Conservation (phyloP, 1,284 basidiomycete species). For the Trametes pubescens region DNA sequence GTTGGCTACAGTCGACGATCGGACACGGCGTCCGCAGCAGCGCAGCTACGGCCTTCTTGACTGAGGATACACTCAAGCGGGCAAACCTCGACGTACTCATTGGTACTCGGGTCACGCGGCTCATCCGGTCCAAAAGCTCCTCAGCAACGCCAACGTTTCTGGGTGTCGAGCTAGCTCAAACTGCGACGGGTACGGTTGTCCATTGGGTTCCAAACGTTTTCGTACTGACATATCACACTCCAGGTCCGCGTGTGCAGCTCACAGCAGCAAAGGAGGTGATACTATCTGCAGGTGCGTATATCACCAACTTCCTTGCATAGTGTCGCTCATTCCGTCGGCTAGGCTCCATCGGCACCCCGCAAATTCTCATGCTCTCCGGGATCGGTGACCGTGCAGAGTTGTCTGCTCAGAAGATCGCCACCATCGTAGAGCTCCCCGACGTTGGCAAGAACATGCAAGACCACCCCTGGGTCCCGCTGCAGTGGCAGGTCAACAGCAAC, state of each 20-base stretch:
- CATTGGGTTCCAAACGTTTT: not conserved
- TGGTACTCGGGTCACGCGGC: slow-evolving; percentile 48
- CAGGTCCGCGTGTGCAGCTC: not conserved
- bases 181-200: slow-evolving; percentile 26
- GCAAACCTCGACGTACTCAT: slow-evolving; percentile 51
- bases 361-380: slow-evolving; percentile 42
- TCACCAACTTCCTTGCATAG: not conserved
- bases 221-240: not conserved
- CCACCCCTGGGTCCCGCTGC: slow-evolving; percentile 39
- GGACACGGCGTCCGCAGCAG: slow-evolving; percentile 41
- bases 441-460: slow-evolving; percentile 50
- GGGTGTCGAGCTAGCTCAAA: slow-evolving; percentile 44
- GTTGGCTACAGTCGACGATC: slow-evolving; percentile 22
- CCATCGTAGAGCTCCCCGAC: slow-evolving; percentile 44
- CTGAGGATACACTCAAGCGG: slow-evolving; percentile 39
- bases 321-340: not conserved
- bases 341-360: slow-evolving; percentile 40
- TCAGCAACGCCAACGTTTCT: slow-evolving; percentile 38
- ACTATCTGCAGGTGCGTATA: slow-evolving; percentile 25
- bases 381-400: slow-evolving; percentile 32
- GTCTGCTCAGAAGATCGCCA: slow-evolving; percentile 36
- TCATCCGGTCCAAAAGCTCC: slow-evolving; percentile 41
- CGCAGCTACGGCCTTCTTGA: slow-evolving; percentile 42
- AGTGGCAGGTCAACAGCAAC: slow-evolving; percentile 20
- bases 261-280: slow-evolving; percentile 34